Conservation (phyloP, 2,329 filamentous ascomycete species). For the Cladosporium velox region DNA sequence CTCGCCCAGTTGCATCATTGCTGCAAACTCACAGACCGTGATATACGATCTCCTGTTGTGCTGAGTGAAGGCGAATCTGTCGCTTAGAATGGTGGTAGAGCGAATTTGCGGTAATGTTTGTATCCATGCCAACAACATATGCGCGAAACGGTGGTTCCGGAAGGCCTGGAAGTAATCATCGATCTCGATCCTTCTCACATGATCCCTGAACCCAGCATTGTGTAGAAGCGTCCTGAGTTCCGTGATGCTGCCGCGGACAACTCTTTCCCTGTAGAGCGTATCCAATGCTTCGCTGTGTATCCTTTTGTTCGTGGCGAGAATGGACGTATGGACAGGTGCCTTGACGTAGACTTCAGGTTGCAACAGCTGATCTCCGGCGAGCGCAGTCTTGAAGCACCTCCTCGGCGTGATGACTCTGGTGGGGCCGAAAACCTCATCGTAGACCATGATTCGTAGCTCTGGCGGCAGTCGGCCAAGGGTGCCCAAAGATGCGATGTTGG, state of each 20-base stretch:
- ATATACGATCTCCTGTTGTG: not conserved
- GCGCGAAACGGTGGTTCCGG: not conserved
- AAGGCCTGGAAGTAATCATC: not conserved
- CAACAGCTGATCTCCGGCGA: not conserved
- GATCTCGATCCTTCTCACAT: not conserved
- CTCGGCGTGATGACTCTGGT: not conserved
- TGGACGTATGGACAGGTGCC: slow-evolving; percentile 4
- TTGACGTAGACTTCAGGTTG: not conserved
- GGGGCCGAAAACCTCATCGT: slow-evolving; percentile 6
- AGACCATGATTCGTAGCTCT: not conserved
- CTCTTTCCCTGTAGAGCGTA: slow-evolving; percentile 20
- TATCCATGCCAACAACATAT: not conserved
- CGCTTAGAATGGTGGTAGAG: slow-evolving; percentile 18
- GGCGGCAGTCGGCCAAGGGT: not conserved
- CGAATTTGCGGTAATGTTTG: slow-evolving; percentile 3
- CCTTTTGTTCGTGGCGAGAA: slow-evolving; percentile 21
- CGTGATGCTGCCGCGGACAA: not conserved
- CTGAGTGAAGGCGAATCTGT: not conserved
- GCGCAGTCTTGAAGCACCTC: not conserved
- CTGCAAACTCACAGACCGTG: not conserved
- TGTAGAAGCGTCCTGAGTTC: not conserved
- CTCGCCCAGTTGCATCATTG: not conserved
- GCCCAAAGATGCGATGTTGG: too few species aligned
- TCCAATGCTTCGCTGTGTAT: slow-evolving; percentile 23
- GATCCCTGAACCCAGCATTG: not conserved